Evolutionary conservation across 1,284 basidiomycete species (phyloP), one percentile per base, ranked within the genome.

Genomic region (Anthracocystis panici-leucophaei): DNA sequence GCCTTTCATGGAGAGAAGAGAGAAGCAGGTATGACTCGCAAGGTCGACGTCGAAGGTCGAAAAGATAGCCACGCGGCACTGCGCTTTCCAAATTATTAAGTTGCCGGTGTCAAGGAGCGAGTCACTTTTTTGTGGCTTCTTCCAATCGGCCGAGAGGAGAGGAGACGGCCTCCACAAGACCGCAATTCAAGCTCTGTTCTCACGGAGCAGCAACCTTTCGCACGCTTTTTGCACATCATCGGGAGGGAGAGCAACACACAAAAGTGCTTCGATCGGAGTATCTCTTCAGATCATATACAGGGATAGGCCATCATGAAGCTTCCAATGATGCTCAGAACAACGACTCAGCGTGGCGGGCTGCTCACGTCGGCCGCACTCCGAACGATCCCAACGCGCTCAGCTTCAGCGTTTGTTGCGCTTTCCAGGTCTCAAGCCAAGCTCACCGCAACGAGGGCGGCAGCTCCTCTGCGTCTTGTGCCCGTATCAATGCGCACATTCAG

Each of bases 281-380:
- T 16, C 35, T 16, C 14, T 14, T 38, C 35, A 12, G 14, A n/a
- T n/a, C n/a, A n/a, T n/a, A n/a, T n/a, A 9, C 1, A 21, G 23
- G 5, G 35, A 16, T 16, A 16, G 12, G 14, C 35, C 35, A 49
- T 16, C 25, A 65, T 72, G 64, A 62, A 51, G 64, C 59, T 72
- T 11, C 69, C 69, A 6, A 72, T 63, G 56, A 63, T 72, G 69
- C 59, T 72, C 1, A 48, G 69, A 38, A 72, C 69, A 8, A 72
- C 69, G n/a, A 66, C 64, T 14, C 69, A 72, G 69, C 64, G 59
- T 16, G 35, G 35, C 31, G 60, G 59, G 2, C 31, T 65, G 51
- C 33, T 57, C 18, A 41, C 42, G 2, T 38, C 52, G 33, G 52
- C 64, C 3, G 23, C 64, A 18, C 8, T 46, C 5, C 68, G 67